These are phyloP conservation scores for Thermomucor indicae-seudaticae DNA, from an alignment of 371 early-diverging fungal genomes.

Conservation along the genomic window DNA sequence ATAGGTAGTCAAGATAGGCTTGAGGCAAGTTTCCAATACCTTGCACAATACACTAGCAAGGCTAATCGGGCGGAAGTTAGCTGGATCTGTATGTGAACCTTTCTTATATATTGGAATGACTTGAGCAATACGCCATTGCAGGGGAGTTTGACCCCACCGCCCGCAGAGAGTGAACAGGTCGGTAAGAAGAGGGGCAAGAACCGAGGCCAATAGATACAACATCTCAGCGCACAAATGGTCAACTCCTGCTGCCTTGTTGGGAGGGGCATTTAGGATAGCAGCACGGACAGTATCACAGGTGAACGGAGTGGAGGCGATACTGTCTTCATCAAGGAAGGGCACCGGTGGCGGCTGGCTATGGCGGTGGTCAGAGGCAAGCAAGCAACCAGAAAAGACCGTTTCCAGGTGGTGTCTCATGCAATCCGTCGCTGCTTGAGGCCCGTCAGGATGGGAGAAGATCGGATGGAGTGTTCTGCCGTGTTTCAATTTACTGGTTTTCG, in stretches of 20 bases:
- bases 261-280: slow-evolving; percentile 2
- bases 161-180: slow-evolving; percentile 5
- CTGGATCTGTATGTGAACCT: slow-evolving; percentile 6
- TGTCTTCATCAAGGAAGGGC: neutral
- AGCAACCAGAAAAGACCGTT: neutral
- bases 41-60: slow-evolving; percentile 12
- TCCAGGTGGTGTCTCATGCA: slow-evolving; percentile 1
- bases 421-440: slow-evolving; percentile 1
- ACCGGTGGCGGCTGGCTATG: neutral
- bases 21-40: slow-evolving; percentile 7
- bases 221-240: slow-evolving; percentile 18
- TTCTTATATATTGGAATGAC: slow-evolving; percentile 19
- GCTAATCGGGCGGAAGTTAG: slow-evolving; percentile 18
- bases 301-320: neutral
- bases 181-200: neutral
- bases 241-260: slow-evolving; percentile 16
- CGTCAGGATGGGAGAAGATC: too few relatives aligned
- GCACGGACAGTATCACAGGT: neutral
- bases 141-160: slow-evolving; percentile 3
- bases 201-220: slow-evolving; percentile 9
- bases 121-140: slow-evolving; percentile 7
- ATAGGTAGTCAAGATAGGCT: neutral
- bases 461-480: too few relatives aligned
- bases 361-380: neutral
- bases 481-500: too few relatives aligned